phyloP scores from a whole-genome alignment of 2,329 filamentous ascomycete species.

The Xylariales sp. region DNA sequence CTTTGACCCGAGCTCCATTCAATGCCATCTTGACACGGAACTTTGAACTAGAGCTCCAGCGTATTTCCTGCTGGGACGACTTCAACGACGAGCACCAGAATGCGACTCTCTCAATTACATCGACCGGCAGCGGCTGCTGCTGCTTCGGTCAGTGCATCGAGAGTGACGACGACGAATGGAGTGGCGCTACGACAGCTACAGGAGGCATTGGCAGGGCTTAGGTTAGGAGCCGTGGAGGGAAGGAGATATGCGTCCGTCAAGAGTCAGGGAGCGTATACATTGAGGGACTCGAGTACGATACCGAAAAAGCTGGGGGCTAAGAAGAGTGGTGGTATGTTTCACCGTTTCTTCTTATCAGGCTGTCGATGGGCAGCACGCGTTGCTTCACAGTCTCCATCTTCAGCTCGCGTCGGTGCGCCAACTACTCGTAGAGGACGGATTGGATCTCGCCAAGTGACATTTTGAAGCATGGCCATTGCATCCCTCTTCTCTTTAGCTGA shows the following conservation, averaged over 20 bases:
- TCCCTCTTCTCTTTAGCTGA: too few relatives aligned
- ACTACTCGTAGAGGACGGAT: too few relatives aligned
- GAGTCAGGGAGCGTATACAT: constrained; percentile 64
- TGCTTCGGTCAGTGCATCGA: constrained; percentile 18
- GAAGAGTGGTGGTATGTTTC: constrained; percentile 72
- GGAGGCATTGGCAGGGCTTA: constrained; percentile 25
- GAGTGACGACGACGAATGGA: constrained; percentile 3
- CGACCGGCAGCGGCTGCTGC: constrained; percentile 36
- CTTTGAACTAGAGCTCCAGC: constrained; percentile 10
- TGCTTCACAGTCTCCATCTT: too few relatives aligned
- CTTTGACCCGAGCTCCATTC: constrained; percentile 1
- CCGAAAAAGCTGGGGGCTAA: constrained; percentile 90
- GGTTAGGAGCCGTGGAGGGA: constrained; percentile 39
- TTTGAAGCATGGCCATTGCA: too few relatives aligned
- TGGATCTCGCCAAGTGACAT: too few relatives aligned
- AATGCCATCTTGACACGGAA: constrained; percentile 13
- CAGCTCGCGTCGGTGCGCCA: too few relatives aligned
- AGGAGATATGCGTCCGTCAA: constrained; percentile 56
- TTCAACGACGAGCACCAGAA: constrained; percentile 17
- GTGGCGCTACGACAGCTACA: constrained; percentile 27
- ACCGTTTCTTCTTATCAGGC: neutral
- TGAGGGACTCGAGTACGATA: constrained; percentile 54
- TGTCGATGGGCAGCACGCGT: too few relatives aligned
- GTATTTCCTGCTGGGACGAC: too few relatives aligned
- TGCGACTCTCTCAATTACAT: constrained; percentile 40